These are phyloP conservation scores for Termitomyces sp. DNA, from an alignment of 768 basidiomycete genomes.

Conservation along the genomic window DNA sequence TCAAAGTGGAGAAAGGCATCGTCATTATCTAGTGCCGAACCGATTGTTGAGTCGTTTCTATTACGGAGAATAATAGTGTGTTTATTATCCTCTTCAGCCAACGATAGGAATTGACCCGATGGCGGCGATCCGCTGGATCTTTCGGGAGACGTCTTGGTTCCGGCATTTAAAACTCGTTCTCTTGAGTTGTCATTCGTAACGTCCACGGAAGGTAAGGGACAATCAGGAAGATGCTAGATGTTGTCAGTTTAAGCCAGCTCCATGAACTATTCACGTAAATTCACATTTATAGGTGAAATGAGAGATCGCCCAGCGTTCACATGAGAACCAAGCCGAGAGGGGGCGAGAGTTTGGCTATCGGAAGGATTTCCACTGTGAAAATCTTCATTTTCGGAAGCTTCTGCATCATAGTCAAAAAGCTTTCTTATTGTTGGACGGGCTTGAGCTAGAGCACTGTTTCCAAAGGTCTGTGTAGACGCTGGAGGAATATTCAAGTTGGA, in stretches of 20 bases:
- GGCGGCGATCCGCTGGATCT: conserved; percentile 1
- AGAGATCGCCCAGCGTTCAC: background rate
- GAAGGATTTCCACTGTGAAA: conserved; percentile 10
- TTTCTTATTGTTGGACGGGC: conserved; percentile 11
- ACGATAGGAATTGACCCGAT: background rate
- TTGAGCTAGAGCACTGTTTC: conserved; percentile 30
- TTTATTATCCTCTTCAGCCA: background rate
- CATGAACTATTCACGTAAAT: background rate
- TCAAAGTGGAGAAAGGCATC: conserved; percentile 31
- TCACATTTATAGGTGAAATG: background rate
- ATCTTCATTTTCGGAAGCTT: background rate
- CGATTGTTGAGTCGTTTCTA: background rate
- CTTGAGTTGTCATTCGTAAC: conserved; percentile 19
- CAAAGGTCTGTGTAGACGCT: conserved; percentile 34
- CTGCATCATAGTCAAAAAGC: conserved; percentile 7
- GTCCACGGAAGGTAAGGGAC: background rate
- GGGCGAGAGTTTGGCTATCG: conserved; percentile 24
- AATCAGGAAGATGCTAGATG: conserved; percentile 17
- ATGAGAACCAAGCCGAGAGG: conserved; percentile 23
- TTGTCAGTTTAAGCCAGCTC: conserved; percentile 24
- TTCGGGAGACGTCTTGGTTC: conserved; percentile 2
- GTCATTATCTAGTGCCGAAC: conserved; percentile 14
- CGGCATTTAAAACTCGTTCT: conserved; percentile 17
- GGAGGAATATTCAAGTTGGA: background rate
- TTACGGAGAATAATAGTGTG: background rate